phyloP scores from a whole-genome alignment of 306 rosid genomes.

The Astragalus glycyphyllos region DNA sequence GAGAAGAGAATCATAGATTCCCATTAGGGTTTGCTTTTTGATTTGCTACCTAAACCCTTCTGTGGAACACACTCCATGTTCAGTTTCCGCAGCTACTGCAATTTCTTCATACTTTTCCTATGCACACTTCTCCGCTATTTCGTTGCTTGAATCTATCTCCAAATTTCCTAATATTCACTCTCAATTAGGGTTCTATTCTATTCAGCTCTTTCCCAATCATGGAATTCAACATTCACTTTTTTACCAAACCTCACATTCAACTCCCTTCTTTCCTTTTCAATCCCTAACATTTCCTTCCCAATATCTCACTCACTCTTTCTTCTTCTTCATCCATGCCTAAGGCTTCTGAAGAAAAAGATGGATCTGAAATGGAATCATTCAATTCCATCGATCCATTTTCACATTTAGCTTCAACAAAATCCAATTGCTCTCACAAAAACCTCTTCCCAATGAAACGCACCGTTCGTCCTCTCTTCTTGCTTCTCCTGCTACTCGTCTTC shows the following conservation, averaged over 20 bases:
- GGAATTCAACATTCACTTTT: conserved; percentile 14
- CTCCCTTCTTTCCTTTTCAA: conserved; percentile 5
- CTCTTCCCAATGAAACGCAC: conserved; percentile 70
- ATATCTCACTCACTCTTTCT: neutral
- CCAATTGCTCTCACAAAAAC: conserved; percentile 41
- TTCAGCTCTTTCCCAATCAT: conserved; percentile 24
- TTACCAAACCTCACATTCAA: conserved; percentile 29
- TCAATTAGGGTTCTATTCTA: neutral
- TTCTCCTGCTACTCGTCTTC: conserved; percentile 64
- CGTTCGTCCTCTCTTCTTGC: conserved; percentile 68
- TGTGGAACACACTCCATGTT: neutral
- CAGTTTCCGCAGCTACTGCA: conserved; percentile 31
- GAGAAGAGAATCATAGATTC: neutral
- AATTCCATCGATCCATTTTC: conserved; percentile 47
- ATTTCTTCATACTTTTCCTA: conserved; percentile 35
- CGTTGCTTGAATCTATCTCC: conserved; percentile 30
- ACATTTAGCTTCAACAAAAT: conserved; percentile 49
- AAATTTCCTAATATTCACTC: no score
- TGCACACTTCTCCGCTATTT: conserved; percentile 28
- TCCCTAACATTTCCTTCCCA: conserved; percentile 12
- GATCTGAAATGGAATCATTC: conserved; percentile 55
- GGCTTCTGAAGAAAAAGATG: conserved; percentile 50
- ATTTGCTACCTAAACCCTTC: no score
- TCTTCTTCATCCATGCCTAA: conserved; percentile 54
- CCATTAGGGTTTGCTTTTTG: conserved; percentile 1